These are phyloP conservation scores for Penicillium sp. DNA, from an alignment of 2,329 filamentous ascomycete genomes.

Conservation along the genomic window DNA sequence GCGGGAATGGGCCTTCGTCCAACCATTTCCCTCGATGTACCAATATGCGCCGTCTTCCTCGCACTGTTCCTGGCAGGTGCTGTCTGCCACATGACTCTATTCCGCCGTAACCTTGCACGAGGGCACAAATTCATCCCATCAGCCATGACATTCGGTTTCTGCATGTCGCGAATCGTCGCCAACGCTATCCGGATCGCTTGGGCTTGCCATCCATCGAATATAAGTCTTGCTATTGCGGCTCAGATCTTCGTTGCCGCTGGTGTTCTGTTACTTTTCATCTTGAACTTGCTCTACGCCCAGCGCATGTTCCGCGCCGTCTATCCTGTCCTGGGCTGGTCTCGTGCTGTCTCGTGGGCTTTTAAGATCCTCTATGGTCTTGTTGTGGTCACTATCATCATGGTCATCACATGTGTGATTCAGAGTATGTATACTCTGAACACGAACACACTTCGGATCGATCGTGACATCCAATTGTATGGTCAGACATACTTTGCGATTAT, in stretches of 20 bases:
- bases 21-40: constrained; percentile 60
- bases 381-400: constrained; percentile 61
- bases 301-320: constrained; percentile 74
- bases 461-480: constrained; percentile 65
- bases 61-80: constrained; percentile 47
- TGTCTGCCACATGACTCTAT: constrained; percentile 47
- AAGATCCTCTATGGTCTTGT: constrained; percentile 61
- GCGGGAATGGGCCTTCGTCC: constrained; percentile 52
- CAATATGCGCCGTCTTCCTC: constrained; percentile 65
- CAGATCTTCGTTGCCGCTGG: constrained; percentile 72
- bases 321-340: constrained; percentile 70
- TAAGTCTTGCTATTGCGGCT: constrained; percentile 57
- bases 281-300: constrained; percentile 77
- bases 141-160: constrained; percentile 50
- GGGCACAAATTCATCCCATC: constrained; percentile 54
- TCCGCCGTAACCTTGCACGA: constrained; percentile 43
- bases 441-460: constrained; percentile 54
- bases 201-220: constrained; percentile 50
- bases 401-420: constrained; percentile 66
- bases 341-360: constrained; percentile 54
- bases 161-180: constrained; percentile 50
- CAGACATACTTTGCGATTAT: constrained; percentile 63
- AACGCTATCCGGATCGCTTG: constrained; percentile 57
- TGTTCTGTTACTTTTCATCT: constrained; percentile 71
- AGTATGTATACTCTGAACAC: constrained; percentile 65